A percentile compares a stretch with the other conserved stretches of the same genome.
These are phyloP conservation scores for Solanum rostratum DNA, from an alignment of 257 asterid genomes.

Conservation along the genomic window DNA sequence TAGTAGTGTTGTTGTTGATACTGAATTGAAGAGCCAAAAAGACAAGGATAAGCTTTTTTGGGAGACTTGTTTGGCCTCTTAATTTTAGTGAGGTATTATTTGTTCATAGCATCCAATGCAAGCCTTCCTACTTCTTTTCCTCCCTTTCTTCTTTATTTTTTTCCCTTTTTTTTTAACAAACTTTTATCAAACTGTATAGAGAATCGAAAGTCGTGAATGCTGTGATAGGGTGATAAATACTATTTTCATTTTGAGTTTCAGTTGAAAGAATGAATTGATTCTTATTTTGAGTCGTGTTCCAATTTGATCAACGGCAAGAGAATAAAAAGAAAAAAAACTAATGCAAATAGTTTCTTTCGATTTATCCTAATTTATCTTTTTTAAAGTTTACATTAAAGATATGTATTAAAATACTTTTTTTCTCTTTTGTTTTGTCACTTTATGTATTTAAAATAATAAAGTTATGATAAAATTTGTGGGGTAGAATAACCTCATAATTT, in stretches of 20 bases:
- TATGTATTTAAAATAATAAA: not conserved
- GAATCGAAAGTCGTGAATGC: not conserved
- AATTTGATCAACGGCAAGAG: not conserved
- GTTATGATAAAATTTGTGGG: not conserved
- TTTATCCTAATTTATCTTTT: no score
- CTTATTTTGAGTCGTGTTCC: not conserved
- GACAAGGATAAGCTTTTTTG: conserved; percentile 9
- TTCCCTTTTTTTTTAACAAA: not conserved
- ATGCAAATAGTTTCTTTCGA: not conserved
- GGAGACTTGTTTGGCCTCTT: conserved; percentile 9
- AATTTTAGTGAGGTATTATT: not conserved
- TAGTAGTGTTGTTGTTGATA: not conserved
- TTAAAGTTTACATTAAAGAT: not conserved
- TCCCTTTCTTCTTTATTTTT: not conserved
- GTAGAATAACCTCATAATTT: not conserved
- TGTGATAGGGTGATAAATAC: not conserved
- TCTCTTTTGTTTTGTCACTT: not conserved
- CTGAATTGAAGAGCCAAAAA: not conserved
- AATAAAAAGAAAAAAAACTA: not conserved
- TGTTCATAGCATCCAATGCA: not conserved
- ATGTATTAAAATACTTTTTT: not conserved
- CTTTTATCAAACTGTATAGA: not conserved
- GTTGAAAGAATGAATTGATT: not conserved
- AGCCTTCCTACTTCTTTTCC: not conserved
- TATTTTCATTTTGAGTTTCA: not conserved